These are phyloP conservation scores for Ogataea methylovora DNA, from an alignment of 805 yeast genomes.

Conservation along the genomic window DNA sequence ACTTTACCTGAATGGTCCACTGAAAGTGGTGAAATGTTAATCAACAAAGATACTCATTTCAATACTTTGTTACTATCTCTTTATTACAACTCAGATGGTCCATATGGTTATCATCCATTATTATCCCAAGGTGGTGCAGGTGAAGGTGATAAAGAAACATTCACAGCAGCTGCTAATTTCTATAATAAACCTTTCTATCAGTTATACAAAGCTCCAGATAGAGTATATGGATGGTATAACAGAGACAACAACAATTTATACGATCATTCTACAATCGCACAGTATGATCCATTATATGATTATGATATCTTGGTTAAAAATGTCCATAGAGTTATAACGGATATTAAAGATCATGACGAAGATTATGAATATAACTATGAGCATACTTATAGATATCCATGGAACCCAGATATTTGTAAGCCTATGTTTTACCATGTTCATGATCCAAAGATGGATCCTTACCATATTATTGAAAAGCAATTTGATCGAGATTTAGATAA, in stretches of 20 bases:
- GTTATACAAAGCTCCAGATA: conserved; percentile 26
- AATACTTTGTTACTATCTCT: conserved; percentile 48
- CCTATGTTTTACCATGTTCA: conserved; percentile 34
- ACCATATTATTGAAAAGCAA: conserved; percentile 16
- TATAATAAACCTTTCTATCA: conserved; percentile 42
- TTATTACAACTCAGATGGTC: conserved; percentile 62
- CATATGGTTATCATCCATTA: conserved; percentile 48
- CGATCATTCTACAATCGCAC: conserved; percentile 23
- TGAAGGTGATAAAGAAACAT: conserved; percentile 74
- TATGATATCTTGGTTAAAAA: conserved; percentile 13
- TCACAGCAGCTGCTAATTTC: conserved; percentile 53
- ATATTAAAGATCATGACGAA: conserved; percentile 2
- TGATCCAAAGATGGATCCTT: conserved; percentile 42
- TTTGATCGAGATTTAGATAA: conserved; percentile 7
- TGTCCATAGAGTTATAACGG: conserved; percentile 3
- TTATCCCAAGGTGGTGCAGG: conserved; percentile 57
- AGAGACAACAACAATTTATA: conserved; percentile 7
- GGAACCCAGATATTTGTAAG: conserved; percentile 10
- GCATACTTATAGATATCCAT: conserved; percentile 10
- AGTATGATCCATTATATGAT: conserved; percentile 23
- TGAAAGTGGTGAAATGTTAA: conserved; percentile 59
- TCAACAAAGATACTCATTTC: conserved; percentile 51
- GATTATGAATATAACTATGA: conserved; percentile 5
- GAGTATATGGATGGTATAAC: conserved; percentile 13
- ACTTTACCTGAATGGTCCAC: conserved; percentile 60